Base-by-base conservation (phyloP, 179 eudicot species). In the Silene noctiflora region DNA sequence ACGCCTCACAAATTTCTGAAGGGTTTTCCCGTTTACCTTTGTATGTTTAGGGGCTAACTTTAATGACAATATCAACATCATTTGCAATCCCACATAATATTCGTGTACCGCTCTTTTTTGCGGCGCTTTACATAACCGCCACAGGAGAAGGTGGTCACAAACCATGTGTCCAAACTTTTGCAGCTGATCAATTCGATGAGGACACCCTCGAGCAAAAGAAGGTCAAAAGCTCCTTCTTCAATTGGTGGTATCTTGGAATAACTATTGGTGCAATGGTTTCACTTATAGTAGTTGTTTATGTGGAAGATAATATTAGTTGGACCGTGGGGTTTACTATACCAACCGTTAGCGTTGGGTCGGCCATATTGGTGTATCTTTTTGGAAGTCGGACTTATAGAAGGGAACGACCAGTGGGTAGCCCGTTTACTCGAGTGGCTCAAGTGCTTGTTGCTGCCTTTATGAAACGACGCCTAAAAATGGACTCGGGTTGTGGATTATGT, bases 181-280 rank as follows among this genome's bases (percentile, higher is more conserved):
- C 91, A 0, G 96, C 94, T 1, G 96, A 91, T 24, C 96, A 91
- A 69, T 91, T 91, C 63, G 83, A 86, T 42, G 94, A 91, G 59
- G 76, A 83, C 16, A 78, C 85, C 16, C 81, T 87, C 10, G 84
- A 78, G 25, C 84, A 91, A 63, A 80, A 60, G 77, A 80, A 76
- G 29, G 29, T 2, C 29, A 27, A 27, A 27, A 27, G 29, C 29
- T 1, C 29, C 2, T 27, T 27, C 29, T 89, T 89, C 85, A 91
- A 91, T 69, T 91, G 94, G 91, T 91, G 96, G 96, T 90, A 81
- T 81, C 81, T 87, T 27, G 94, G 96, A 2, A 86, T 90, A 2
- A 88, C 85, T 31, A 11, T 74, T 5, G 96, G 92, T 11, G 88
- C 90, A n/a, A 83, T 89, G 20, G 6, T 67, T 6, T 88, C 91